Conservation (phyloP, 2,329 filamentous ascomycete species). For the Trichoderma lentiforme region DNA sequence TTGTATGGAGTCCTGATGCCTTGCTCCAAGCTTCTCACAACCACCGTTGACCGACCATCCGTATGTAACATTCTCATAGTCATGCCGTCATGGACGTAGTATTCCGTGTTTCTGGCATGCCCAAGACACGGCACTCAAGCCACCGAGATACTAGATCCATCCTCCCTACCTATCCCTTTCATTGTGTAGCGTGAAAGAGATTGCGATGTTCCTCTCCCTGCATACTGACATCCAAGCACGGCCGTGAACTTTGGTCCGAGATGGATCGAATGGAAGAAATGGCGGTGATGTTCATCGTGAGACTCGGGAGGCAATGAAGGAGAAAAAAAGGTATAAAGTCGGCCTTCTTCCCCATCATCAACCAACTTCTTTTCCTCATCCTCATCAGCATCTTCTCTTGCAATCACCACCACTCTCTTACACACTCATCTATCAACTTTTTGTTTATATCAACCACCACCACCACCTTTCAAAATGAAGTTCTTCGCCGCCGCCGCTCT, state of each 20-base stretch:
- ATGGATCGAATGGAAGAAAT: neutral
- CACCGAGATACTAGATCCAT: neutral
- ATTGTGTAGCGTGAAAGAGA: neutral
- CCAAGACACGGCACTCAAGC: neutral
- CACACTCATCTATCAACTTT: neutral
- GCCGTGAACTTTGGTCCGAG: neutral
- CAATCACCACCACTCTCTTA: neutral
- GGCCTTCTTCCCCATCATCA: neutral
- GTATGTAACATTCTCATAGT: neutral
- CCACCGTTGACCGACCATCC: neutral
- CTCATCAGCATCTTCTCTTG: neutral
- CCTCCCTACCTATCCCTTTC: constrained; percentile 11
- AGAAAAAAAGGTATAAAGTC: neutral
- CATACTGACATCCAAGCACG: neutral
- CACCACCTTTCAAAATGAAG: constrained; percentile 10
- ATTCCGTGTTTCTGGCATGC: neutral
- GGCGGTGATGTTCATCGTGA: neutral
- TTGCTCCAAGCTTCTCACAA: neutral
- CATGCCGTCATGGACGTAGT: neutral
- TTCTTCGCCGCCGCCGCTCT: neutral
- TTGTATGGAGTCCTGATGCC: neutral
- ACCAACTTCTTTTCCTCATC: neutral
- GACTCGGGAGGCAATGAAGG: neutral
- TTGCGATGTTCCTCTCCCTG: constrained; percentile 8
- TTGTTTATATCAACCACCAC: neutral